These are phyloP conservation scores for Cyberlindnera japonica DNA, from an alignment of 805 yeast species.

Conservation along the genomic window DNA sequence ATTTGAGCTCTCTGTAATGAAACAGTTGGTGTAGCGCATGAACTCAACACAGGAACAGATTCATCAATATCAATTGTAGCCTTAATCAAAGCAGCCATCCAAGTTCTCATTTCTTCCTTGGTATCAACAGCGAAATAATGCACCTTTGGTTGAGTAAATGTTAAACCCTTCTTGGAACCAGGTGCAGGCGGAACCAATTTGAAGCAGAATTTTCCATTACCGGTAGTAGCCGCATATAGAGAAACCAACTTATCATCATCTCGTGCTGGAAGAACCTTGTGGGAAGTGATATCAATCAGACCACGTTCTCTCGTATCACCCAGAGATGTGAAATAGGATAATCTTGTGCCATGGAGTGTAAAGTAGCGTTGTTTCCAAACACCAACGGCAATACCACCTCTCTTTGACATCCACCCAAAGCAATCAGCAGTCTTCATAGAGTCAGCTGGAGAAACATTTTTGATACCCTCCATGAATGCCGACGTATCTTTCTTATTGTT, in stretches of 20 bases:
- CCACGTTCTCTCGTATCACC: conserved; percentile 87
- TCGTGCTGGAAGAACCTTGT: conserved; percentile 77
- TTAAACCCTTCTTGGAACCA: conserved; percentile 90
- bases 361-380: conserved; percentile 87
- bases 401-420: conserved; percentile 96
- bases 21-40: conserved; percentile 95
- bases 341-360: conserved; percentile 85
- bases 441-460: conserved; percentile 68
- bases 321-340: conserved; percentile 79
- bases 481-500: conserved; percentile 64
- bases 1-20: conserved; percentile 85
- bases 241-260: conserved; percentile 86
- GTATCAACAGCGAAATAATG: conserved; percentile 96
- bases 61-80: conserved; percentile 97
- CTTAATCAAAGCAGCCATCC: conserved; percentile 94
- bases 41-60: conserved; percentile 82
- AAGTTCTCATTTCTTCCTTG: conserved; percentile 84
- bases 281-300: conserved; percentile 91
- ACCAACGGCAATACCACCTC: conserved; percentile 80
- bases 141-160: conserved; percentile 93
- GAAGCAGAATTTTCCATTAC: conserved; percentile 91
- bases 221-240: conserved; percentile 87
- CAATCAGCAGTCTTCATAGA: conserved; percentile 71
- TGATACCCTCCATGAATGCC: conserved; percentile 86
- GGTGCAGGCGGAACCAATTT: conserved; percentile 96